Evolutionary conservation across 305 asterid species (phyloP).

Genomic region (Vinca major): DNA sequence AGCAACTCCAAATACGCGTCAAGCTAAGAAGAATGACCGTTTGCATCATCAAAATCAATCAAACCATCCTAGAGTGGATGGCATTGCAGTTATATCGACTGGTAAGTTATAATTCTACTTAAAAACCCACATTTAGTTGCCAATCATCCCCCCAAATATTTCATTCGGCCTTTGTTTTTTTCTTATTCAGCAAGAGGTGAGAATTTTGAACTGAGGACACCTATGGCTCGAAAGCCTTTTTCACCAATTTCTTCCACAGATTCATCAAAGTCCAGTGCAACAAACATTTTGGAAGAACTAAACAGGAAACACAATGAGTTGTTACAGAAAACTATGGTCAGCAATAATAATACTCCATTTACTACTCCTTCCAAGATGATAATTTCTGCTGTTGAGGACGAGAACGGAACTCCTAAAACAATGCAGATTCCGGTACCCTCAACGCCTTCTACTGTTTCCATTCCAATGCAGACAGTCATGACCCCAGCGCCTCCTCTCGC

Average conservation of each 20-base stretch:
- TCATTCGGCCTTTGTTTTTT: neutral
- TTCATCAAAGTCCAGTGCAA: slow-evolving; percentile 47
- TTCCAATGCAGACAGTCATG: slow-evolving; percentile 60
- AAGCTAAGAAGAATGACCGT: slow-evolving; percentile 49
- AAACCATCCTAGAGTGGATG: slow-evolving; percentile 24
- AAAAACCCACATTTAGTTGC: neutral
- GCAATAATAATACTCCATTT: slow-evolving; percentile 33
- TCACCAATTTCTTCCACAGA: slow-evolving; percentile 85
- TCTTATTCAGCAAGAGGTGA: slow-evolving; percentile 1
- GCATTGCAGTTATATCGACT: slow-evolving; percentile 44
- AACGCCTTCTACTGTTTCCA: slow-evolving; percentile 52
- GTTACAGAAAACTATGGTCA: slow-evolving; percentile 48
- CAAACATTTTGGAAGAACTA: slow-evolving; percentile 51
- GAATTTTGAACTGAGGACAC: slow-evolving; percentile 36
- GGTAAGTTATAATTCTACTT: slow-evolving; percentile 33
- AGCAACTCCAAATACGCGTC: slow-evolving; percentile 64
- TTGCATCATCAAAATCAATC: slow-evolving; percentile 31
- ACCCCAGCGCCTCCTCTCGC: slow-evolving; percentile 37
- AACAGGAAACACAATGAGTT: slow-evolving; percentile 51
- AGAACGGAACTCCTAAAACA: slow-evolving; percentile 60
- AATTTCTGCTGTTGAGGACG: slow-evolving; percentile 31
- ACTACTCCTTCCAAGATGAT: slow-evolving; percentile 56
- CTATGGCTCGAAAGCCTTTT: slow-evolving; percentile 68
- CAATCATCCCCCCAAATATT: neutral
- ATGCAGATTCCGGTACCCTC: slow-evolving; percentile 39